Evolutionary conservation across 2,329 filamentous ascomycete species (phyloP), one percentile per base, ranked within the genome.

Genomic region (Dendryphion nanum): DNA sequence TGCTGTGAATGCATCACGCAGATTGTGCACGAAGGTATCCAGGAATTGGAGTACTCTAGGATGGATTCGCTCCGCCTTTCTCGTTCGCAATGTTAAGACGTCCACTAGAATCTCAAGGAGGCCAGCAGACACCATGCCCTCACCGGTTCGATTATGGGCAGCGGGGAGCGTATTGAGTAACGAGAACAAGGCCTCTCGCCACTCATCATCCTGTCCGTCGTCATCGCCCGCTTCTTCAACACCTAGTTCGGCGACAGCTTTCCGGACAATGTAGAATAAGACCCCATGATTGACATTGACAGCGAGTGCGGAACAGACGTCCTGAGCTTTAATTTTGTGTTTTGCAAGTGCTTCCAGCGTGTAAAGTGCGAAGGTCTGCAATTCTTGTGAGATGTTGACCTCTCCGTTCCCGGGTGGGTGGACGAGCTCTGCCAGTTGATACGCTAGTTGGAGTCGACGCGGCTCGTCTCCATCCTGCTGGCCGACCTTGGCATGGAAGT

Each of bases 261-360:
- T 96, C 39, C 91, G 81, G 34, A 95, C 85, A 50, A 96, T 79
- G 57, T 96, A 97, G 50, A 97, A 85, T 30, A 99, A 76, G 19
- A 97, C 85, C 12, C 93, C 94, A 55, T 98, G 94, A 55, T 95
- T 97, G 24, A 97, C 91, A 52, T 91, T 95, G 37, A 94, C 88
- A 56, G 89, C 95, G 29, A 99, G 73, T n/a, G 93, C 89, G 29
- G 88, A 83, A 47, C 89, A 83, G 17, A 98, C 85, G 61, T 98
- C 93, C 21, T 81, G 73, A 19, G 84, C 79, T 57, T 89, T 90
- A 40, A 77, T 72, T 53, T 86, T 84, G 60, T 88, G 88, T 58
- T 82, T 85, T 5, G 87, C 82, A 40, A 98, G 75, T n/a, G 88
- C 86, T 61, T 96, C 89, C 35, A 99, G 74, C 1, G 91, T 78